These are phyloP conservation scores for Mycena filopes DNA, from an alignment of 768 basidiomycete genomes.

Conservation along the genomic window DNA sequence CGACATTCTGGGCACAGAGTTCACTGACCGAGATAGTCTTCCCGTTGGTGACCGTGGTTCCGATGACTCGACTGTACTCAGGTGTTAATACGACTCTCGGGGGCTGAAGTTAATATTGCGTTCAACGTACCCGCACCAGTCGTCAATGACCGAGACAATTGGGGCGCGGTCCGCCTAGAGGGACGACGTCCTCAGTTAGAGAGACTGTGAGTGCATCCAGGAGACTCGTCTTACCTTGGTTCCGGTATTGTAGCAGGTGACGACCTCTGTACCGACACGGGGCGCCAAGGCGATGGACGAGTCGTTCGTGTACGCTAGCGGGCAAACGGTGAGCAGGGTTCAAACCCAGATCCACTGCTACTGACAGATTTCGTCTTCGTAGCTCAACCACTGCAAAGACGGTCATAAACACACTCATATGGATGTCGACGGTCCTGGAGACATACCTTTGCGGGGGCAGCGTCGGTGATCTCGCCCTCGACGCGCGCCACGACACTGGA, in stretches of 20 bases:
- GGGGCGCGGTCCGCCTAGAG: constrained; percentile 2
- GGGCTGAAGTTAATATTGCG: background rate
- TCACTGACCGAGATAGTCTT: background rate
- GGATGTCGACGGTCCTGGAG: too few species aligned
- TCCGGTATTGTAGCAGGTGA: background rate
- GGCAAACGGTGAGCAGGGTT: background rate
- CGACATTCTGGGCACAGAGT: too few species aligned
- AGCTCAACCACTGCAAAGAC: too few species aligned
- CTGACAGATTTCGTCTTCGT: background rate
- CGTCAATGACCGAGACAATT: background rate
- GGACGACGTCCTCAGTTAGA: background rate
- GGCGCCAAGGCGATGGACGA: background rate
- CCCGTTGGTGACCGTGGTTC: background rate
- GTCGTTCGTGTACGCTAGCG: background rate
- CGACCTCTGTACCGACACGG: background rate
- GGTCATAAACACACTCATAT: too few species aligned
- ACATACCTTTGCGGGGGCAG: too few species aligned
- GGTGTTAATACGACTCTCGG: too few species aligned
- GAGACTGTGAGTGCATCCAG: background rate
- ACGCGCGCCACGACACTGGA: too few species aligned
- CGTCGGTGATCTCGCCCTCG: too few species aligned
- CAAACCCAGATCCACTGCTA: too few species aligned
- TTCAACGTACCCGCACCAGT: background rate
- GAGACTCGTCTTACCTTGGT: background rate
- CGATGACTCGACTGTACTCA: background rate